Conservation (phyloP, 805 yeast genomes). For the Candida easanensis region DNA sequence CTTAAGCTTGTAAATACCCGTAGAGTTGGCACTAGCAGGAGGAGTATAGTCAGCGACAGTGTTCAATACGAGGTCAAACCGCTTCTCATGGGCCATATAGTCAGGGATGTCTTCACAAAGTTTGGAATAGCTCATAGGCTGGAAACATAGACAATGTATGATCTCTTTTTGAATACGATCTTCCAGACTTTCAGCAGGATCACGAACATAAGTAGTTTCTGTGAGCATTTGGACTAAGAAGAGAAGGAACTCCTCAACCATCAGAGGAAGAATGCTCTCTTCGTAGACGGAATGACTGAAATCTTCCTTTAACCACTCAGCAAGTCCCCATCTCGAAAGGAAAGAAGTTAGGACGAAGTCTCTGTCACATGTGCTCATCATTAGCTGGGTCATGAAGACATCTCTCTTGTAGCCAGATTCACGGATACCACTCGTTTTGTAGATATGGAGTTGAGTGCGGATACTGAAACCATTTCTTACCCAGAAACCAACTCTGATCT, state of each 20-base stretch:
- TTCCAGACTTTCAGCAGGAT: slow-evolving; percentile 46
- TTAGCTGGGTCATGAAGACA: slow-evolving; percentile 62
- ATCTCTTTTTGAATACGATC: slow-evolving; percentile 62
- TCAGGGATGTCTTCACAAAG: slow-evolving; percentile 72
- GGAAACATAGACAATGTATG: slow-evolving; percentile 80
- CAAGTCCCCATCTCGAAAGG: slow-evolving; percentile 67
- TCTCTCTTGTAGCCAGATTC: slow-evolving; percentile 84
- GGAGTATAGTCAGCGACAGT: slow-evolving; percentile 60
- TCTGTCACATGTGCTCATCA: slow-evolving; percentile 55
- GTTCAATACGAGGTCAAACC: slow-evolving; percentile 61
- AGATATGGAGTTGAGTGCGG: slow-evolving; percentile 74
- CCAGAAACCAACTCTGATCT: slow-evolving; percentile 89
- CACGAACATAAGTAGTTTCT: slow-evolving; percentile 60
- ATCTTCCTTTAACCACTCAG: slow-evolving; percentile 48
- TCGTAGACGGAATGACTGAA: slow-evolving; percentile 43
- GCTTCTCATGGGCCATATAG: slow-evolving; percentile 65
- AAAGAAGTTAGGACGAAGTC: slow-evolving; percentile 54
- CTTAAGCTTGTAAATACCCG: slow-evolving; percentile 68
- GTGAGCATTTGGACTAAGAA: slow-evolving; percentile 65
- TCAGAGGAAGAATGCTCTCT: slow-evolving; percentile 44
- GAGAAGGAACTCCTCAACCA: slow-evolving; percentile 78
- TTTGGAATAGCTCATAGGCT: slow-evolving; percentile 68
- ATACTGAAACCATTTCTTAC: slow-evolving; percentile 89
- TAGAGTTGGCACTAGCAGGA: slow-evolving; percentile 55
- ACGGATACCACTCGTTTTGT: slow-evolving; percentile 72